Base-by-base conservation (phyloP, 2,329 filamentous ascomycete species). In the Xylaria arbuscula region DNA sequence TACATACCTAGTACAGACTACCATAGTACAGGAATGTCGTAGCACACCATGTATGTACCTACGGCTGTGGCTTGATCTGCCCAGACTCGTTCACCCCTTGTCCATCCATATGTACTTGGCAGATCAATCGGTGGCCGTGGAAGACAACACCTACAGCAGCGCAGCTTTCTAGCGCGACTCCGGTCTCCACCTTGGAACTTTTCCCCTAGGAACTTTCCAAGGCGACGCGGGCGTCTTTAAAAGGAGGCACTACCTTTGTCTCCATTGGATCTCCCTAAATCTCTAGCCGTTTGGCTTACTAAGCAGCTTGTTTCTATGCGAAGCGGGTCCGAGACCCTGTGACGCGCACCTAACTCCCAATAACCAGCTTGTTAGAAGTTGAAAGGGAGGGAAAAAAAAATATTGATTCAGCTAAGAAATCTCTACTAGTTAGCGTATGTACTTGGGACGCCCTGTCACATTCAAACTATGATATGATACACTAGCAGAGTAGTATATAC, bases 61-160 rank as follows among this genome's bases (percentile, higher is more conserved):
- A 60, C 61, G 56, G 62, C 47, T 66, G 62, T 69, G 67, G 67
- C 67, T 69, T 69, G 54, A 67, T 61, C 55, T 61, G 50, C 42
- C 55, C 67, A 59, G 17, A 50, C 15, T 28, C 60, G 42, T n/a
- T 17, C 42, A 19, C 22, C 59, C 59, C 47, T 42, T 17, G 40
- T 45, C 42, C 42, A n/a, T 60, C 28, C n/a, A n/a, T n/a, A n/a
- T n/a, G n/a, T n/a, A 19, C 36, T 47, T 48, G 22, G 24, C 40
- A 32, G 24, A 57, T 53, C 28, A 8, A 57, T 64, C 56, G 63
- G 60, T 64, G 42, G 54, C 60, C 64, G 56, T 58, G 42, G 17
- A 42, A 61, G 51, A 53, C 36, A 42, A 11, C 24, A 28, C 38
- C 38, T 28, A 56, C 50, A 40, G 53, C 42, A 57, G 54, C 17